Evolutionary conservation across 768 basidiomycete genomes (phyloP), one percentile per base, ranked within the genome.

Genomic region (Chalciporus piperatus): DNA sequence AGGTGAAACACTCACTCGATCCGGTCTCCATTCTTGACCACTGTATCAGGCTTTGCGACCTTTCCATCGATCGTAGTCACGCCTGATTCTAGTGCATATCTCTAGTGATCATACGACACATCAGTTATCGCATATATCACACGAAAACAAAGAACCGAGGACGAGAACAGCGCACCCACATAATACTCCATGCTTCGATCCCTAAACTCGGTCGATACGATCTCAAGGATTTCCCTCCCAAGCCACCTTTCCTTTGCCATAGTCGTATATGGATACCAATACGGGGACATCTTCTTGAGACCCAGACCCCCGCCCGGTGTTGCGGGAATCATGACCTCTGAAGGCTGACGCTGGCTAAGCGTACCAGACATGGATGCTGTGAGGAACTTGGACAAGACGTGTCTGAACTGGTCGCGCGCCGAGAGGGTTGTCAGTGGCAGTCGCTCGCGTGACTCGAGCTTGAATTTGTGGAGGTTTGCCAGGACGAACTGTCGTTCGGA

Each of bases 141-240:
- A 42, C 11, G 44, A 19, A 39, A 43, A 11, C 20, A 44, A 27
- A 39, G 17, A 41, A 22, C 25, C 14, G 16, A 39, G 8, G 16
- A 30, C 35, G 16, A n/a, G 46, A 42, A 32, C 5, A 28, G 50
- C 20, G 39, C 35, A 80, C 92, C 64, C 70, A 95, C 93, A 77
- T 98, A 97, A 68, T 95, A 98, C 61, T 98, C 94, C 78, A 94
- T 86, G 13, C 87, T 91, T 44, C 94, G 78, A 74, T 97, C 94
- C 47, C 94, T 76, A 64, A 96, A 98, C 68, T 98, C 94, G 0
- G 93, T 95, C 0, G 89, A 92, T 14, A 98, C 87, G 35, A 97
- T 85, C 69, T 98, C 94, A 20, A 98, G 70, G 33, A 97, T 76
- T 67, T 93, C 88, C 42, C 94, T 76, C 30, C 88, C 85, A 33